These are phyloP conservation scores for Venturia aucupariae DNA, from an alignment of 2,329 filamentous ascomycete genomes.

Conservation along the genomic window DNA sequence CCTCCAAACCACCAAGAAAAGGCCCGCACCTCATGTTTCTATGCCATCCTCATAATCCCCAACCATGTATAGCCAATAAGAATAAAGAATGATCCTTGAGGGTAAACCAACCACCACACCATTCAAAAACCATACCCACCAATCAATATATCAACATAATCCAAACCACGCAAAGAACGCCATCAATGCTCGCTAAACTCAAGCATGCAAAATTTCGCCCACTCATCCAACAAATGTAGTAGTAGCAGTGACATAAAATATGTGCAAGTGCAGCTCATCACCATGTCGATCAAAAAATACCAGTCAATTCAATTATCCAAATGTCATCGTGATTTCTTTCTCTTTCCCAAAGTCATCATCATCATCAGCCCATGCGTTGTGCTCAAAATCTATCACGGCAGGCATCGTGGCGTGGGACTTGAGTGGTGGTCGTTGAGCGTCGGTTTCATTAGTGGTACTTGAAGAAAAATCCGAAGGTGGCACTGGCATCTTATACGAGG, in stretches of 20 bases:
- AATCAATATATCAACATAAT: too few relatives aligned
- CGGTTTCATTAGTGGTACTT: neutral
- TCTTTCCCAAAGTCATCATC: constrained; percentile 38
- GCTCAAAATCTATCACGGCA: constrained; percentile 19
- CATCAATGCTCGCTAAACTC: constrained; percentile 6
- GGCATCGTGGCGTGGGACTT: constrained; percentile 25
- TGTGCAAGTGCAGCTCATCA: neutral
- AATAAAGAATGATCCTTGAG: too few relatives aligned
- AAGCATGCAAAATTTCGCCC: neutral
- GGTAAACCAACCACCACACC: too few relatives aligned
- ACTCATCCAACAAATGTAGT: neutral
- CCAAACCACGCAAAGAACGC: neutral
- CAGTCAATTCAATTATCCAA: constrained; percentile 27
- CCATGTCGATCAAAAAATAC: neutral
- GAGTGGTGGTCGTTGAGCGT: constrained; percentile 16
- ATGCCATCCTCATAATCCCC: too few relatives aligned
- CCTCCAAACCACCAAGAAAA: too few relatives aligned
- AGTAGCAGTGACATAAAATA: neutral
- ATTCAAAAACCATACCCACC: too few relatives aligned
- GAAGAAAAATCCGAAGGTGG: neutral
- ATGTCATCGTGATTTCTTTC: constrained; percentile 41
- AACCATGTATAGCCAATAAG: too few relatives aligned
- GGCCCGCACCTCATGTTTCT: too few relatives aligned
- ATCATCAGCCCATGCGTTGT: constrained; percentile 41
- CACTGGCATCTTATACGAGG: constrained; percentile 13